phyloP scores from a whole-genome alignment of 2,329 filamentous ascomycete species.

The Diplocarpon rosae region DNA sequence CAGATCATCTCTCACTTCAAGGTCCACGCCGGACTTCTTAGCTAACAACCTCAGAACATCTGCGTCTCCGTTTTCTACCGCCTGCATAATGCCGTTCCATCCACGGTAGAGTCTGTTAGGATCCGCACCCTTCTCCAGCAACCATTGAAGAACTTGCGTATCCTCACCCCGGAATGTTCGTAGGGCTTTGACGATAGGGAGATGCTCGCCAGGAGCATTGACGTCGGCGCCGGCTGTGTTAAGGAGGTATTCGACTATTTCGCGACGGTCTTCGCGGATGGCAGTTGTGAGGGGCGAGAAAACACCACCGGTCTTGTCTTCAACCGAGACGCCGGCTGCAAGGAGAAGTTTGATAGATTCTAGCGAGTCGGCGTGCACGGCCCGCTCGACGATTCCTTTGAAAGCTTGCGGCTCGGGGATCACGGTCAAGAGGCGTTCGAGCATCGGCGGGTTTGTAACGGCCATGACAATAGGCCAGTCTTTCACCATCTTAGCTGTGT shows the following conservation, averaged over 20 bases:
- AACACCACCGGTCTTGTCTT: slow-evolving; percentile 62
- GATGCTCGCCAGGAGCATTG: slow-evolving; percentile 58
- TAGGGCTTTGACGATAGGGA: slow-evolving; percentile 60
- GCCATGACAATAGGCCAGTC: slow-evolving; percentile 65
- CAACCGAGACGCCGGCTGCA: slow-evolving; percentile 41
- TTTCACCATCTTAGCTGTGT: not conserved
- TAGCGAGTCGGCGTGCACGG: slow-evolving; percentile 54
- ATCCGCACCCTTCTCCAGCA: slow-evolving; percentile 53
- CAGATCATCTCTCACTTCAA: slow-evolving; percentile 42
- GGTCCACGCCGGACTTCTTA: slow-evolving; percentile 38
- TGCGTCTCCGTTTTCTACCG: slow-evolving; percentile 51
- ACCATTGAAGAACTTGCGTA: slow-evolving; percentile 48
- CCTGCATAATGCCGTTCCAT: slow-evolving; percentile 56
- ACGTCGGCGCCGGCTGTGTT: slow-evolving; percentile 51
- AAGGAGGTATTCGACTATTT: slow-evolving; percentile 51
- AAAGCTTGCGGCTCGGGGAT: slow-evolving; percentile 48
- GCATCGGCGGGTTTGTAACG: slow-evolving; percentile 47
- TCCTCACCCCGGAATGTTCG: slow-evolving; percentile 45
- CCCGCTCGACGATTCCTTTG: slow-evolving; percentile 58
- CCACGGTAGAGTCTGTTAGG: slow-evolving; percentile 57
- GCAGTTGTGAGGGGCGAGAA: slow-evolving; percentile 58
- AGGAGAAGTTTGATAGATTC: slow-evolving; percentile 49
- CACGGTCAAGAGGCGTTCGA: slow-evolving; percentile 45
- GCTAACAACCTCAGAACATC: slow-evolving; percentile 41
- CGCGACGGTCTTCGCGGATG: slow-evolving; percentile 49